Percentiles rank a stretch among this genome's conserved stretches.
These are phyloP conservation scores for Penicillium sp. DNA, from an alignment of 2,329 filamentous ascomycete genomes.

Conservation along the genomic window DNA sequence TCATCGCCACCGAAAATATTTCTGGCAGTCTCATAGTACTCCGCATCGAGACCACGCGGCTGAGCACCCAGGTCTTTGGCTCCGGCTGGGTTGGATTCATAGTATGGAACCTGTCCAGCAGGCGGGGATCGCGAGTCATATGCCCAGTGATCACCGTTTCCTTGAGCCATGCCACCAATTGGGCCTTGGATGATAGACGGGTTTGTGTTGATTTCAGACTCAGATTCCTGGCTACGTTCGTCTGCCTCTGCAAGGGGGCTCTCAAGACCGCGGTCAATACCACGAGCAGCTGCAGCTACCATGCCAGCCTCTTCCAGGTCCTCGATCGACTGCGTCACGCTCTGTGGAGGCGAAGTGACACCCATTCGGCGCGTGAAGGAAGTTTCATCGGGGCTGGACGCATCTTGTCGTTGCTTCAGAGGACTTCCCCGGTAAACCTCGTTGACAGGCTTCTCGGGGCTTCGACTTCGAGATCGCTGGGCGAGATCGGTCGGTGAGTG, in stretches of 20 bases:
- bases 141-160: constrained; percentile 54
- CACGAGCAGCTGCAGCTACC: constrained; percentile 68
- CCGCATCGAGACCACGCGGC: constrained; percentile 57
- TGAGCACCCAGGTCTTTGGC: constrained; percentile 57
- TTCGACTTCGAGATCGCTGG: constrained; percentile 25
- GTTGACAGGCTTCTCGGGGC: constrained; percentile 25
- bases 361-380: constrained; percentile 42
- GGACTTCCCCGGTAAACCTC: constrained; percentile 45
- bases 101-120: constrained; percentile 32
- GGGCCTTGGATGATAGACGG: constrained; percentile 79
- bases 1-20: constrained; percentile 39
- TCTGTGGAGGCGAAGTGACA: constrained; percentile 55
- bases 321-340: constrained; percentile 50
- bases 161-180: constrained; percentile 56
- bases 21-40: constrained; percentile 59
- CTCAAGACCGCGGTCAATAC: constrained; percentile 63
- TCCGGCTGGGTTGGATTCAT: constrained; percentile 50
- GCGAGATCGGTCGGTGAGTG: constrained; percentile 46
- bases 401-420: constrained; percentile 45
- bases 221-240: constrained; percentile 54
- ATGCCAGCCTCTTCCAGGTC: constrained; percentile 51
- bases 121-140: constrained; percentile 56
- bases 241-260: constrained; percentile 78
- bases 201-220: constrained; percentile 72
- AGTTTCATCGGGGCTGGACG: constrained; percentile 37